Evolutionary conservation across 2,329 filamentous ascomycete genomes (phyloP), one percentile per base, ranked within the genome.

Genomic region (Aureobasidium sp.): DNA sequence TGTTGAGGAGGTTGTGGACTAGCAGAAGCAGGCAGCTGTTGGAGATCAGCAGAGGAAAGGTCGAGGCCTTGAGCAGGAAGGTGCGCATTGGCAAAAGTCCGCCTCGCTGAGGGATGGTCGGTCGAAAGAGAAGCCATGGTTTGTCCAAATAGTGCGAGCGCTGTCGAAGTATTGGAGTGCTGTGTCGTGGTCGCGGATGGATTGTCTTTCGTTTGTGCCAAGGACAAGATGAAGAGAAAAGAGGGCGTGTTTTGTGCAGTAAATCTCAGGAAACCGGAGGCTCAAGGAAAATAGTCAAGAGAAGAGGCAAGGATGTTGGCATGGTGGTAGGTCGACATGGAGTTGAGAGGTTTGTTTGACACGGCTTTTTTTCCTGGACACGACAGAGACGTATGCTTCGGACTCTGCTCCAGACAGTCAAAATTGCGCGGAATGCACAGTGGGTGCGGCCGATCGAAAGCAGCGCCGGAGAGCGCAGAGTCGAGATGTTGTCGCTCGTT

Each of bases 71-170:
- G 11, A 15, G 53, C 25, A 31, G 55, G 63, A 36, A 29, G 36
- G 69, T 79, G 63, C 78, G 90, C 88, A 82, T 89, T 91, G 75
- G 88, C 88, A 79, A 91, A 91, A 47, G 88, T 90, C 68, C 87
- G 82, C 75, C 84, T 85, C 59, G 77, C 67, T 49, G 62, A 66
- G 31, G 67, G 61, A 20, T 61, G 65, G 15, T 68, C 66, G 42
- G 72, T 67, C 48, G 70, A 66, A 56, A 70, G 65, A 62, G 72
- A 73, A 20, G 72, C 69, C 72, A 75, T 74, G 44, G 22, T 69
- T 37, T 53, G 34, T 47, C 62, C 63, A 57, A 55, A 41, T 64
- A 60, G 59, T 62, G 65, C 62, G 62, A 60, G 55, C 41, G 47
- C 25, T 36, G 53, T 65, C 58, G 53, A 64, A 57, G 56, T 64